Percentiles rank a stretch among this genome's conserved stretches.
Evolutionary conservation across 768 basidiomycete species (phyloP).

Genomic region (Boletus rubropictus): DNA sequence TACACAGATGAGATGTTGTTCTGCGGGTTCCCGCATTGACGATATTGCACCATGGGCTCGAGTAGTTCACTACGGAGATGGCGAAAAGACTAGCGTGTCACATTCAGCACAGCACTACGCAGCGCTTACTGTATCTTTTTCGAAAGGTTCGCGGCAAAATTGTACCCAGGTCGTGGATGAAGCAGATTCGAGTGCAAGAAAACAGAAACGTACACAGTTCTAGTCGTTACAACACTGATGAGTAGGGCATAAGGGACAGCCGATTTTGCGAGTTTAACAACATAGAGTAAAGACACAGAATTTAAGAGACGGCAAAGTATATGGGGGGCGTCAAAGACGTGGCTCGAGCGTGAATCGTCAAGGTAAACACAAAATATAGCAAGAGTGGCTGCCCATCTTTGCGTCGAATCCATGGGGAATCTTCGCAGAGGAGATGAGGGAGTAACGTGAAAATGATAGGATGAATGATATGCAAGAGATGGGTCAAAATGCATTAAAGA

Average conservation of each 20-base stretch:
- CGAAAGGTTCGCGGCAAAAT: constrained; percentile 25
- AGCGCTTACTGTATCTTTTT: constrained; percentile 15
- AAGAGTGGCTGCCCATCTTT: constrained; percentile 11
- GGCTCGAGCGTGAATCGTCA: constrained; percentile 23
- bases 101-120: constrained; percentile 15
- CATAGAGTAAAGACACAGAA: constrained; percentile 6
- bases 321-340: constrained; percentile 25
- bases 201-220: constrained; percentile 46
- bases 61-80: not conserved
- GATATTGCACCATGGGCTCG: constrained; percentile 1
- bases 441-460: constrained; percentile 19
- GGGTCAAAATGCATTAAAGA: constrained; percentile 29
- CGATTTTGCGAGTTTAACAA: constrained; percentile 18
- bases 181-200: constrained; percentile 33
- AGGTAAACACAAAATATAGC: constrained; percentile 13
- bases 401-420: constrained; percentile 15
- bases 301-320: constrained; percentile 10
- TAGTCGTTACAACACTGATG: constrained; percentile 58
- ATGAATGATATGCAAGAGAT: constrained; percentile 33
- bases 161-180: constrained; percentile 28
- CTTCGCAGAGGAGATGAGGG: constrained; percentile 19
- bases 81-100: constrained; percentile 8
- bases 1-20: constrained; percentile 1
- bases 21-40: constrained; percentile 5
- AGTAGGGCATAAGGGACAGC: constrained; percentile 16